Evolutionary conservation across 305 asterid genomes (phyloP).

Genomic region (Fraxinus ornus): DNA sequence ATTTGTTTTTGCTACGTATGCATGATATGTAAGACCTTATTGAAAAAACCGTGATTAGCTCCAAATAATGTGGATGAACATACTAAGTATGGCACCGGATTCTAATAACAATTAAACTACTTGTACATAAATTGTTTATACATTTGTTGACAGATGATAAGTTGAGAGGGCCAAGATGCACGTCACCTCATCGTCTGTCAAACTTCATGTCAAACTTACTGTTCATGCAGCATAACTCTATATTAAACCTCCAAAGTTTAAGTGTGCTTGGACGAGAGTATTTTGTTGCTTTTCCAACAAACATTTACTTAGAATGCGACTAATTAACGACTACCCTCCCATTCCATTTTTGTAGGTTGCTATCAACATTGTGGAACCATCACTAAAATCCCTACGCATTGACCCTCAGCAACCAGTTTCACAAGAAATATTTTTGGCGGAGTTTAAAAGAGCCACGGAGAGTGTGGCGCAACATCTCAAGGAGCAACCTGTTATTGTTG

Average conservation of each 20-base stretch:
- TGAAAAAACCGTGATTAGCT: not conserved
- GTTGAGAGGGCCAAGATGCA: too few species aligned
- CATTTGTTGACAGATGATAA: too few species aligned
- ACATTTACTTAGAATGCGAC: not conserved
- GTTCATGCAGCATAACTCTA: too few species aligned
- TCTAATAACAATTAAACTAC: too few species aligned
- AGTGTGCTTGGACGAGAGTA: not conserved
- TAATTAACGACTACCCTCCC: not conserved
- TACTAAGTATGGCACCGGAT: not conserved
- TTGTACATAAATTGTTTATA: too few species aligned
- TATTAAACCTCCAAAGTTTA: not conserved
- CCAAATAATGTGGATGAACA: not conserved
- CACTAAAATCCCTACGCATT: conserved; percentile 49
- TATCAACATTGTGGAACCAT: conserved; percentile 66
- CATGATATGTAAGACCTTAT: not conserved
- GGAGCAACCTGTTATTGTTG: conserved; percentile 88
- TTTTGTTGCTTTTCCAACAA: not conserved
- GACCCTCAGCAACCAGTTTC: conserved; percentile 52
- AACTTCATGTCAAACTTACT: too few species aligned
- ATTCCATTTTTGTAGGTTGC: conserved; percentile 47
- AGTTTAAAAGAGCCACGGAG: conserved; percentile 55
- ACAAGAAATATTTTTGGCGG: conserved; percentile 57
- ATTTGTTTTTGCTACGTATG: not conserved
- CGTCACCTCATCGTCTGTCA: too few species aligned
- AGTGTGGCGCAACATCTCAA: conserved; percentile 55